Evolutionary conservation across 2,329 filamentous ascomycete species (phyloP), one percentile per base, ranked within the genome.

Genomic region (Didymella keratinophila): DNA sequence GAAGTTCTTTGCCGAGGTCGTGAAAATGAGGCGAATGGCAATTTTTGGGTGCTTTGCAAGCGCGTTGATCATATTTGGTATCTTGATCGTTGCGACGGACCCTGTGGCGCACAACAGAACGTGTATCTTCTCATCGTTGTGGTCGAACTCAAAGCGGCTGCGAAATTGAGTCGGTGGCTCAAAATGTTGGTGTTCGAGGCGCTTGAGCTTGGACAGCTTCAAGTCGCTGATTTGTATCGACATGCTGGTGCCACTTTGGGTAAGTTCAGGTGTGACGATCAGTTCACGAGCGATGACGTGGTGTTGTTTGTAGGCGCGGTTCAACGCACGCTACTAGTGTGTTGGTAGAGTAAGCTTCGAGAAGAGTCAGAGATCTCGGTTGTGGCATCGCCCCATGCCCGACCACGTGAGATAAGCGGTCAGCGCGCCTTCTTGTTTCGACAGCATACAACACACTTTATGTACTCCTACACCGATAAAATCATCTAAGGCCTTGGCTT

Each of bases 61-160:
- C 1, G 87, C 82, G 18, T 78, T 70, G 39, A 82, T 70, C 46
- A 83, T 83, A 55, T 76, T 73, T 1, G 81, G 80, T 56, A 83
- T 76, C 73, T 97, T 97, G 71, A 97, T 96, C 7, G 91, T 92
- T 14, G 93, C 93, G n/a, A 96, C 92, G 0, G 90, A 89, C 47
- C 89, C 89, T 30, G 84, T 88, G 37, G 87, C 86, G 36, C 86
- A 87, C 41, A 92, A 82, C 16, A 92, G 81, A 50, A 90, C 79
- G 71, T 90, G 87, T 12, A 77, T 78, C 69, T 69, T 75, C 18
- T 62, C 66, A 66, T 75, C 72, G 27, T 63, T 62, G 28, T 71
- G 68, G 7, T 73, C 65, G 30, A 76, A 66, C 7, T 56, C 61
- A 56, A 70, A 66, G 2, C 71, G 63, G 27, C 67, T 64, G 39